A percentile compares a stretch with the other conserved stretches of the same genome.
Evolutionary conservation across 2,329 filamentous ascomycete genomes (phyloP).

Genomic region (Beauveria sp.): DNA sequence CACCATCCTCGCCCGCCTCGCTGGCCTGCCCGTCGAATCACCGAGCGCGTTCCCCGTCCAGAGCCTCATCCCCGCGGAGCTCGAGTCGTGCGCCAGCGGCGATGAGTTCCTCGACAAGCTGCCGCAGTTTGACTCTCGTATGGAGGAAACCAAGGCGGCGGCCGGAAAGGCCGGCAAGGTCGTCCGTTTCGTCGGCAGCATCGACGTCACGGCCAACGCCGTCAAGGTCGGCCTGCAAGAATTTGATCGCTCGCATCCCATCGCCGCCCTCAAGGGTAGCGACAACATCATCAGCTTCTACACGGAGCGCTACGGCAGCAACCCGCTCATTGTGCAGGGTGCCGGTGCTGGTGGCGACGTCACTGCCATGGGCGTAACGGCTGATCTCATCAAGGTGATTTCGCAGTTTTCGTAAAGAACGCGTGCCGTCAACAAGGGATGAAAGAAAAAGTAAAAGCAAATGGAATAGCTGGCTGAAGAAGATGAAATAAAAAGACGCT

Average conservation of each 20-base stretch:
- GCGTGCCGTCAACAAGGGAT: not conserved
- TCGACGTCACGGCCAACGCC: conserved; percentile 71
- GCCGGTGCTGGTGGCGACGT: conserved; percentile 91
- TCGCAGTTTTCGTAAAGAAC: conserved; percentile 50
- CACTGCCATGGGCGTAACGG: conserved; percentile 96
- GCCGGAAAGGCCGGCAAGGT: conserved; percentile 86
- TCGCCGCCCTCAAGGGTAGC: conserved; percentile 90
- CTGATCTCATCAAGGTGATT: conserved; percentile 83
- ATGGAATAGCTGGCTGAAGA: not conserved
- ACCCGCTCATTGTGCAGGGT: conserved; percentile 90
- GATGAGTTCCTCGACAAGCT: conserved; percentile 81
- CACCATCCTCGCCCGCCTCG: conserved; percentile 84
- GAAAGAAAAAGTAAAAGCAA: not conserved
- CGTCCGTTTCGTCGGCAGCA: conserved; percentile 86
- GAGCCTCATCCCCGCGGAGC: conserved; percentile 80
- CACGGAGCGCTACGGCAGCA: conserved; percentile 85
- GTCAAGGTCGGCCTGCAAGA: conserved; percentile 91
- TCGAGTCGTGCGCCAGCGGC: conserved; percentile 68
- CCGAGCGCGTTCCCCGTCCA: conserved; percentile 90
- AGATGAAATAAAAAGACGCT: not conserved
- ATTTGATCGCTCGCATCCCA: conserved; percentile 80
- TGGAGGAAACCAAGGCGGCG: conserved; percentile 81
- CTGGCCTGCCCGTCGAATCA: conserved; percentile 72
- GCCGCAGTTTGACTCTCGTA: conserved; percentile 75
- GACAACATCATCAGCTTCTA: conserved; percentile 99